These are phyloP conservation scores for Phytophthora idaei DNA, from an alignment of 352 stramenopile species.

Conservation along the genomic window DNA sequence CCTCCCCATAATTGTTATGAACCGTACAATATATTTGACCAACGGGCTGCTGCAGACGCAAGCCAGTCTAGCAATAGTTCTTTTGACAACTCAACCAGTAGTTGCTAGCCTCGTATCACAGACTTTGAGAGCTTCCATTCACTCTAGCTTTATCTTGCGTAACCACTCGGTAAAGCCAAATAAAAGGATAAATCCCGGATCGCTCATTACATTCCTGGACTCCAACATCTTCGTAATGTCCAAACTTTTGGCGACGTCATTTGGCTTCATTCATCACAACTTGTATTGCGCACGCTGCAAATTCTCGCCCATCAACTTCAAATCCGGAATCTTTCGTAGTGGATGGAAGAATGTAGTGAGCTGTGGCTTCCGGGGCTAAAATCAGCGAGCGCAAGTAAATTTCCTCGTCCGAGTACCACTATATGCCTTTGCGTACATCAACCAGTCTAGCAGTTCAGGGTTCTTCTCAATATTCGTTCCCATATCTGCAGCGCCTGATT, in stretches of 20 bases:
- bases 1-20: too few species aligned
- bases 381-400: not conserved
- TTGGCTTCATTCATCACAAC: not conserved
- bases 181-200: not conserved
- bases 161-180: not conserved
- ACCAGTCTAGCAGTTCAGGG: not conserved
- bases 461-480: not conserved
- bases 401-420: not conserved
- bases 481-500: not conserved
- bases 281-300: not conserved
- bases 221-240: not conserved
- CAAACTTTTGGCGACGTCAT: not conserved
- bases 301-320: not conserved
- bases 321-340: not conserved
- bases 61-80: too few species aligned
- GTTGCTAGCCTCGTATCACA: not conserved
- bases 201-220: not conserved
- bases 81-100: not conserved
- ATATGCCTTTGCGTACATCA: not conserved
- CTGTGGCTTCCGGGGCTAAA: not conserved
- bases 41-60: too few species aligned
- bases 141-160: not conserved
- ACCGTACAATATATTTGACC: too few species aligned
- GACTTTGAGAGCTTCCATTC: too few species aligned
- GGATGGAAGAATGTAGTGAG: not conserved